Base-by-base conservation (phyloP, 2,329 filamentous ascomycete genomes). In the Sphaerostilbella broomeana region DNA sequence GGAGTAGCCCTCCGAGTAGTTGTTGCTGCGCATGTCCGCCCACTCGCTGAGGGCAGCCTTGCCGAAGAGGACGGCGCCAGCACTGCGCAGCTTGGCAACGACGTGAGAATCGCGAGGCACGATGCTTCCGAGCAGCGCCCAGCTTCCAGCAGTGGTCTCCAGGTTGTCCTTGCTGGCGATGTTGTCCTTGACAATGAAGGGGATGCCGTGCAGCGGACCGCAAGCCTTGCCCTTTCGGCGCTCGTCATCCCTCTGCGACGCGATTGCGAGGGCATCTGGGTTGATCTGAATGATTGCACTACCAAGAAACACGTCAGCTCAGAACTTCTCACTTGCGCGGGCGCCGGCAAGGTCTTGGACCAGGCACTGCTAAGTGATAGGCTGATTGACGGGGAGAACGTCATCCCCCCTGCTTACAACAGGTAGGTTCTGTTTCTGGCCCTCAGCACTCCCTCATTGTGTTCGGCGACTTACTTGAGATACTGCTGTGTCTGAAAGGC, bases 161-260 rank as follows among this genome's bases (percentile, higher is more conserved):
- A 88, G 75, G 36, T 72, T 72, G 55, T 86, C 83, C 47, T 77
- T 77, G 7, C 73, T 77, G 17, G 70, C 79, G 39, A 85, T 81
- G 53, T 81, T 83, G 54, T 88, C 83, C 59, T 88, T 88, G 47
- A 86, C 74, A 3, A 82, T 66, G 55, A 84, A 84, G 0, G 84
- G 84, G 29, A 89, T 84, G 3, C 84, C 84, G 55, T 88, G 84
- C 2, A 89, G 67, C 1, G 77, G 76, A 2, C 81, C 73, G n/a
- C 79, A 72, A 8, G 79, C 57, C 26, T 62, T 65, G 17, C 79
- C 79, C 1, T 61, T 51, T 10, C 56, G 53, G 13, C 83, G 71
- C 58, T 87, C 81, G 0, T 53, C 55, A 50, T 88, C 84, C 20
- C 79, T 64, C 11, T 64, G 53, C 5, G 62, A 61, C 4, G 84